phyloP scores from a whole-genome alignment of 345 rosid genomes.

The Erodium maritimum region DNA sequence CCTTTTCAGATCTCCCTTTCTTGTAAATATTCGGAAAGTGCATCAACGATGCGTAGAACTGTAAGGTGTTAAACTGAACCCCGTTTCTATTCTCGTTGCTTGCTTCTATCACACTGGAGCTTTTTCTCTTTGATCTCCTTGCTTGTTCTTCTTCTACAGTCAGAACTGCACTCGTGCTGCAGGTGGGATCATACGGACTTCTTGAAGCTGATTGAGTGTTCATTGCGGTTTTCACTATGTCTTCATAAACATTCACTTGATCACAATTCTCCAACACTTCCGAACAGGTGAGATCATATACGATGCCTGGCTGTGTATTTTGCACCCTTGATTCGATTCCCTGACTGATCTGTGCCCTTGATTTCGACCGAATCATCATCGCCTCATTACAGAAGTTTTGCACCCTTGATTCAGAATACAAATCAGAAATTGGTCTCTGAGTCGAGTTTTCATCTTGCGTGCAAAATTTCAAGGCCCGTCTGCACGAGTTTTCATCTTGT shows the following conservation, averaged over 20 bases:
- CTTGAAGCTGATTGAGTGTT: not conserved
- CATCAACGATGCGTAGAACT: conserved; percentile 26
- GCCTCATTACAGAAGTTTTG: conserved; percentile 8
- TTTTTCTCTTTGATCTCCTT: conserved; percentile 20
- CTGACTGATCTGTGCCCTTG: conserved; percentile 12
- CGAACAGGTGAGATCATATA: conserved; percentile 14
- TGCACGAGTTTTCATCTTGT: conserved; percentile 35
- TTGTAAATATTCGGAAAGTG: conserved; percentile 20
- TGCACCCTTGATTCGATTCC: conserved; percentile 25
- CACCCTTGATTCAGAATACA: conserved; percentile 10
- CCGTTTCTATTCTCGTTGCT: conserved; percentile 23
- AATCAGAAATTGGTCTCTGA: conserved; percentile 8
- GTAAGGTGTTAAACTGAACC: conserved; percentile 24
- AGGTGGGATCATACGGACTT: not conserved
- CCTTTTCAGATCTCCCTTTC: conserved; percentile 40
- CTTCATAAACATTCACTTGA: not conserved
- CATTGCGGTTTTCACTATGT: not conserved
- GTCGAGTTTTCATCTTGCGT: conserved; percentile 11
- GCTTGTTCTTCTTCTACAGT: conserved; percentile 14
- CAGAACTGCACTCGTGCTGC: conserved; percentile 5
- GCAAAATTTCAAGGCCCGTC: conserved; percentile 45
- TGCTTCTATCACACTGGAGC: conserved; percentile 6
- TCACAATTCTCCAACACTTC: conserved; percentile 12
- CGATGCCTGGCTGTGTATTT: conserved; percentile 10
- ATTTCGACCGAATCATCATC: conserved; percentile 15